Evolutionary conservation across 768 basidiomycete species (phyloP).

Genomic region (Punctularia strigosozonata): DNA sequence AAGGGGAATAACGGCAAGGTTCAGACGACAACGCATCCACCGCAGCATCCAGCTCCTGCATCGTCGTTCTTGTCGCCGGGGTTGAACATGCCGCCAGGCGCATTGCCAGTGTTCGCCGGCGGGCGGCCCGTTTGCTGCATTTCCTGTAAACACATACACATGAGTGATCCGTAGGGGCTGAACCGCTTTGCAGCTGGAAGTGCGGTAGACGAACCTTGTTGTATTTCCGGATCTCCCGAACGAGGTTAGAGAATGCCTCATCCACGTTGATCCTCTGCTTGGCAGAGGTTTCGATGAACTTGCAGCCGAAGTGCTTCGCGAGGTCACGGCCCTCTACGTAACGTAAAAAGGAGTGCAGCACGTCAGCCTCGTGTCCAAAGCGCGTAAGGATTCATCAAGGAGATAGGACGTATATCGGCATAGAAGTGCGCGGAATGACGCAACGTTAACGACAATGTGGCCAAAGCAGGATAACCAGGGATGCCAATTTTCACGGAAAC

Average conservation of each 20-base stretch:
- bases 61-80: constrained; percentile 39
- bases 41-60: constrained; percentile 50
- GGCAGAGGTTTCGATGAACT: constrained; percentile 93
- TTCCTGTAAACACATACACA: constrained; percentile 20
- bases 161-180: not conserved
- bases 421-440: too few species aligned
- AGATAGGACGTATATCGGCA: too few species aligned
- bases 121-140: constrained; percentile 74
- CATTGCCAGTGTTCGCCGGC: constrained; percentile 30
- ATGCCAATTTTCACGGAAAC: too few species aligned
- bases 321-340: constrained; percentile 88
- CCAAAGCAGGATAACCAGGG: too few species aligned
- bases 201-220: constrained; percentile 55
- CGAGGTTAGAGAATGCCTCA: constrained; percentile 87
- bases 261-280: constrained; percentile 96
- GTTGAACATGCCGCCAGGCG: constrained; percentile 33
- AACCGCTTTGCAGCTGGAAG: not conserved
- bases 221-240: constrained; percentile 87
- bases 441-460: too few species aligned
- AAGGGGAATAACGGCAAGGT: constrained; percentile 2
- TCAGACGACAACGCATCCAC: constrained; percentile 52
- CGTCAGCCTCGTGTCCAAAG: too few species aligned
- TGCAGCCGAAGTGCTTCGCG: constrained; percentile 89
- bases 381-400: too few species aligned
- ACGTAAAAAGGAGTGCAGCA: too few species aligned